These are phyloP conservation scores for Diacronema lutheri DNA, from an alignment of 78 protist species.

Conservation along the genomic window DNA sequence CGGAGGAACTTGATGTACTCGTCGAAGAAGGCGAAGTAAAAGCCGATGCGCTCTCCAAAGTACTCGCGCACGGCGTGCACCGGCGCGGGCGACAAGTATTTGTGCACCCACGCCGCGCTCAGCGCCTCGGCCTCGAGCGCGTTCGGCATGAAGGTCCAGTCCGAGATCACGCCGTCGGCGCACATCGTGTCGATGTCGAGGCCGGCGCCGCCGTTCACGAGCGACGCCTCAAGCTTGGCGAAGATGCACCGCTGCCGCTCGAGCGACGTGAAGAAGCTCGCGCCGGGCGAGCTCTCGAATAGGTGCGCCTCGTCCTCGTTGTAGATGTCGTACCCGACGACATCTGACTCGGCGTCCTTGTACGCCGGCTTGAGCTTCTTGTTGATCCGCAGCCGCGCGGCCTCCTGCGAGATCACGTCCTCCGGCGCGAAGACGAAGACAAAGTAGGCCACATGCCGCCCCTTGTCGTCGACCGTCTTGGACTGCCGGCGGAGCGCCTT, in stretches of 20 bases:
- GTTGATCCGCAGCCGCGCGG: no score
- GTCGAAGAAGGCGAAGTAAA: slow-evolving; percentile 37
- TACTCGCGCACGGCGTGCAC: background rate
- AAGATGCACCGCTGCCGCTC: background rate
- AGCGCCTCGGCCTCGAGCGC: no score
- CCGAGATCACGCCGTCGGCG: background rate
- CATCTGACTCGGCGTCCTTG: no score
- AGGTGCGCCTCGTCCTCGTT: no score
- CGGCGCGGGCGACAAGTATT: background rate
- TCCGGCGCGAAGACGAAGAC: no score
- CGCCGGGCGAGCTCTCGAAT: no score
- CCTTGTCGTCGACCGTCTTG: no score
- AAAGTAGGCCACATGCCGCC: no score
- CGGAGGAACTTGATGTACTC: slow-evolving; percentile 11
- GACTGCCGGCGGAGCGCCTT: no score
- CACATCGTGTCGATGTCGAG: background rate
- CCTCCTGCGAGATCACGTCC: no score
- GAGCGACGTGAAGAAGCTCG: background rate
- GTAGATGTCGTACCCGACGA: no score
- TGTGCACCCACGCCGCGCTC: background rate
- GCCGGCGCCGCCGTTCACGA: background rate
- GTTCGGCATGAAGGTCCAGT: background rate
- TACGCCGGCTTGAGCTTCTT: no score
- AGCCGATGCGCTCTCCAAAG: slow-evolving; percentile 34
- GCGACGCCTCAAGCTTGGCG: background rate